phyloP scores from a whole-genome alignment of 768 basidiomycete genomes.

The Leucosporidium yakuticum region DNA sequence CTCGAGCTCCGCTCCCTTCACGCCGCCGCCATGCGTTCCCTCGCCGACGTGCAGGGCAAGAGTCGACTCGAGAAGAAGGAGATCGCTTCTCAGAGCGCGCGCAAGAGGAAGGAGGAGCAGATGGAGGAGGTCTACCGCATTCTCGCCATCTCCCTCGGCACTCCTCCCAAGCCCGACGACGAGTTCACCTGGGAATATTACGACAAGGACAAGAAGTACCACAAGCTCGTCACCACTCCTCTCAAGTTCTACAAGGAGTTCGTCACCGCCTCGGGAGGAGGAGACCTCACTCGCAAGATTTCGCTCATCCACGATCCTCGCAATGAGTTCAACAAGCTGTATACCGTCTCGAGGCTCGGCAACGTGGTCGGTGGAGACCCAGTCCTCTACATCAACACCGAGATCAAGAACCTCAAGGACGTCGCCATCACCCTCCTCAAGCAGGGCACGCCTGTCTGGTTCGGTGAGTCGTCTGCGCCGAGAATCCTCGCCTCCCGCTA shows the following conservation, averaged over 20 bases:
- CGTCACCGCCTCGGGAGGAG: slow-evolving; percentile 46
- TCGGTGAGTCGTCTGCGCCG: slow-evolving; percentile 33
- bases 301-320: slow-evolving; percentile 93
- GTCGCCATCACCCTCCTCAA: slow-evolving; percentile 58
- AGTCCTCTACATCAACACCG: slow-evolving; percentile 55
- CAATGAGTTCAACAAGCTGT: slow-evolving; percentile 68
- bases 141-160: slow-evolving; percentile 78
- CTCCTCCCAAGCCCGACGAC: slow-evolving; percentile 67
- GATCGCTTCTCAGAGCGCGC: slow-evolving; percentile 48
- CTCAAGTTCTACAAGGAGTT: slow-evolving; percentile 64
- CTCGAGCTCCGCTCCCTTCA: slow-evolving; percentile 68
- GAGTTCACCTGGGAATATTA: slow-evolving; percentile 84
- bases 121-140: slow-evolving; percentile 77
- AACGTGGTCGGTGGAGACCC: slow-evolving; percentile 83
- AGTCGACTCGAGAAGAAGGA: slow-evolving; percentile 12
- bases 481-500: slow-evolving; percentile 73
- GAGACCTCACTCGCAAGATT: slow-evolving; percentile 56
- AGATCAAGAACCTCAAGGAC: slow-evolving; percentile 56
- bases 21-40: slow-evolving; percentile 48
- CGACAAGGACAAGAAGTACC: slow-evolving; percentile 59
- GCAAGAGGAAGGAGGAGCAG: slow-evolving; percentile 76
- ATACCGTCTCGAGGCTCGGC: slow-evolving; percentile 86
- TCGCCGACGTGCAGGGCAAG: slow-evolving; percentile 43
- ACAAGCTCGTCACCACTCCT: slow-evolving; percentile 65
- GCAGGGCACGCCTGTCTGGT: slow-evolving; percentile 42